Evolutionary conservation across 805 yeast species (phyloP).

Genomic region (Zygosaccharomyces siamensis): DNA sequence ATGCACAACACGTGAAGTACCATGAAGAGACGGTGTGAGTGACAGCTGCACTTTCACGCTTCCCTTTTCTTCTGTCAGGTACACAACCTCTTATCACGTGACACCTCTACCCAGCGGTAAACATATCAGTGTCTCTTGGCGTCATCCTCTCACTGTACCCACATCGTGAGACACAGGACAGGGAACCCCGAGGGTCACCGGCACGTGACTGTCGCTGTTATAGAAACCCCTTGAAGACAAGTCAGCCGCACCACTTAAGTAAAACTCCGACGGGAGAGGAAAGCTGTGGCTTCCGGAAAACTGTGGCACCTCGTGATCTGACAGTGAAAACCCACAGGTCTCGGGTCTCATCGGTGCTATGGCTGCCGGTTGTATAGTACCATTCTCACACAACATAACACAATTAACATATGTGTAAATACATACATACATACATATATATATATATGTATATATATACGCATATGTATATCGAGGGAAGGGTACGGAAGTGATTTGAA

Average conservation of each 20-base stretch:
- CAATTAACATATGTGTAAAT: neutral
- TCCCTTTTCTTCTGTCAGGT: too few species aligned
- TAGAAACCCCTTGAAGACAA: neutral
- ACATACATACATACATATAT: neutral
- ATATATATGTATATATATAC: neutral
- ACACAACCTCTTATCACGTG: too few species aligned
- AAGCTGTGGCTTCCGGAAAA: neutral
- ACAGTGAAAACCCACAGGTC: neutral
- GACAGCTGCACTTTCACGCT: too few species aligned
- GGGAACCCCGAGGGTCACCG: too few species aligned
- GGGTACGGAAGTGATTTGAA: neutral
- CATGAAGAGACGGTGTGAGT: too few species aligned
- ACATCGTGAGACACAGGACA: neutral
- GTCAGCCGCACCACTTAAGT: neutral
- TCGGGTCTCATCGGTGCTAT: constrained; percentile 1
- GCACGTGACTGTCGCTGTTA: neutral
- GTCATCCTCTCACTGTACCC: neutral
- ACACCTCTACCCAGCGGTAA: too few species aligned
- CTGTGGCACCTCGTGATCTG: neutral
- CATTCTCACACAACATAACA: neutral
- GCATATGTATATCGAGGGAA: neutral
- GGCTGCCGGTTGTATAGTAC: neutral
- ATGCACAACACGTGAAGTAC: too few species aligned
- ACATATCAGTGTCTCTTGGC: too few species aligned
- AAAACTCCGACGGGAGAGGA: neutral